Percentiles rank a stretch among this genome's conserved stretches.
Conservation (phyloP, 2,329 filamentous ascomycete species). For the Fusarium begoniae region DNA sequence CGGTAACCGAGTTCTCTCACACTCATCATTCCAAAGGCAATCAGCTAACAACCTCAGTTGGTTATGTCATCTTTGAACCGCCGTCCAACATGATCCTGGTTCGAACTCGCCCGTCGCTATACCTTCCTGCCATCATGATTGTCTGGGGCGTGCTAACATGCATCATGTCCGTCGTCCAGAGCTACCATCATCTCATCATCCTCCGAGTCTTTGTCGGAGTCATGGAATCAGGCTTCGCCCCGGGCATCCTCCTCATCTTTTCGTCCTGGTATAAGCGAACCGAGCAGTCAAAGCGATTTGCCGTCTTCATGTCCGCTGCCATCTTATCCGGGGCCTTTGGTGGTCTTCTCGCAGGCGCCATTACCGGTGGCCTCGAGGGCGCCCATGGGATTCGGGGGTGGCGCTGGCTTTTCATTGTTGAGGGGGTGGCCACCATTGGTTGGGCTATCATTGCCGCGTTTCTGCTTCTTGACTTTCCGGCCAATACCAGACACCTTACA, state of each 20-base stretch:
- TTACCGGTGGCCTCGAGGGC: background rate
- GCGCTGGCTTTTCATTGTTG: background rate
- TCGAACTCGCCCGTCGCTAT: background rate
- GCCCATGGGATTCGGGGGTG: background rate
- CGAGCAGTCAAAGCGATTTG: background rate
- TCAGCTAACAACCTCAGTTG: background rate
- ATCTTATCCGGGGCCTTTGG: background rate
- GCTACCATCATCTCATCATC: background rate
- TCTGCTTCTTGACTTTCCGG: background rate
- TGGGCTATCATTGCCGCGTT: background rate
- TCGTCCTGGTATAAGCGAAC: background rate
- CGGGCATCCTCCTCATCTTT: background rate
- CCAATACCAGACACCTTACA: background rate
- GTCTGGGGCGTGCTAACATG: background rate
- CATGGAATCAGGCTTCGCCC: background rate
- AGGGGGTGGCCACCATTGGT: background rate
- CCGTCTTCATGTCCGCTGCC: background rate
- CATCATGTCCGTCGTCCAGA: background rate
- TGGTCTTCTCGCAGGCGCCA: background rate
- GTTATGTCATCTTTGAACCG: background rate
- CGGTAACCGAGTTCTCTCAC: background rate
- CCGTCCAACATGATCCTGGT: background rate
- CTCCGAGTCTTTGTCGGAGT: background rate
- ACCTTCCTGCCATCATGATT: background rate
- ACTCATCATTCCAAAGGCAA: background rate